Percentiles rank a stretch among this genome's conserved stretches.
These are phyloP conservation scores for Rhododendron kiyosumense DNA, from an alignment of 148 eudicot genomes.

Conservation along the genomic window DNA sequence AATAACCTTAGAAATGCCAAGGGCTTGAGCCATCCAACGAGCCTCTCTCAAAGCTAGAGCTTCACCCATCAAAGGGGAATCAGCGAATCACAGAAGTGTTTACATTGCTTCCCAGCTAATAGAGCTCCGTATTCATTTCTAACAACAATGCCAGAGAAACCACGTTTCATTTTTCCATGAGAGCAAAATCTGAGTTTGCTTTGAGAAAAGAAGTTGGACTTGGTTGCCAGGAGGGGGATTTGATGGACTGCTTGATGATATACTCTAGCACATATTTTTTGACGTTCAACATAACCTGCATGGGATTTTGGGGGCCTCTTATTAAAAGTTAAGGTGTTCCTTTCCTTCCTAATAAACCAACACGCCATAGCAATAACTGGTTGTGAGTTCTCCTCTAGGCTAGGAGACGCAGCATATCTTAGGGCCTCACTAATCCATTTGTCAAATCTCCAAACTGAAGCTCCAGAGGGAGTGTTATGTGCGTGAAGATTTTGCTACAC, in stretches of 20 bases:
- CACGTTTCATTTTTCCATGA: background rate
- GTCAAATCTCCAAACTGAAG: background rate
- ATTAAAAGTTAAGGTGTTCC: background rate
- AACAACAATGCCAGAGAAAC: background rate
- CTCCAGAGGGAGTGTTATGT: background rate
- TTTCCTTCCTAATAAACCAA: background rate
- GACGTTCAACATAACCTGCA: background rate
- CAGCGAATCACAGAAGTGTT: background rate
- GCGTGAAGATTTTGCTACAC: background rate
- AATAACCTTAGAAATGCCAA: background rate
- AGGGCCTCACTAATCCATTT: background rate
- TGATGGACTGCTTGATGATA: background rate
- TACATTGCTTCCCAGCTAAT: background rate
- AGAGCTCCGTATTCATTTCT: background rate
- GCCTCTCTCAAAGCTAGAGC: background rate
- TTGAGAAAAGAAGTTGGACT: background rate
- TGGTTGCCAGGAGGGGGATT: too few species aligned
- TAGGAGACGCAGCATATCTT: background rate
- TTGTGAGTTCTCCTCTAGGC: background rate
- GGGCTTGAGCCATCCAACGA: background rate
- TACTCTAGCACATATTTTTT: background rate
- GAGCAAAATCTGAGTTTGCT: background rate
- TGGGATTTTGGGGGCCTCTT: background rate
- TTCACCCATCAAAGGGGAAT: background rate
- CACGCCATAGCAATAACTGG: background rate